Evolutionary conservation across 768 basidiomycete genomes (phyloP), one percentile per base, ranked within the genome.

Genomic region (Collybia sp.): DNA sequence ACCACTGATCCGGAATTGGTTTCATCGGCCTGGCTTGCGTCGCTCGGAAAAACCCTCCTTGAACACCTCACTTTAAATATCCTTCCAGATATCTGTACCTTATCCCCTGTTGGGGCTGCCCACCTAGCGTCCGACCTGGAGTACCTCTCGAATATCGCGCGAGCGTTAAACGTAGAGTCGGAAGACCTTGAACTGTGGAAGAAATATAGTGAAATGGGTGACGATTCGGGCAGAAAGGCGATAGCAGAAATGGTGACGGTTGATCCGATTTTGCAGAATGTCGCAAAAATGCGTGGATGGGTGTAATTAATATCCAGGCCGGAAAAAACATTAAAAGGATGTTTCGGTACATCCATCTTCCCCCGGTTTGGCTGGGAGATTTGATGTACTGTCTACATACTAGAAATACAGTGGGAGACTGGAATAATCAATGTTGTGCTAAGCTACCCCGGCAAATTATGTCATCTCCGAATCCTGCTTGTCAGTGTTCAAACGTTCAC

Each of bases 21-120:
- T 13, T 83, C 92, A 3, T 84, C 90, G 1, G 85, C 90, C 1
- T 98, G 95, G 94, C 80, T 98, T 10, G 79, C 86, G 30, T 93
- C 92, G 8, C 77, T 98, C n/a, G 88, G 91, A 0, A 82, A 88
- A 39, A 76, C 85, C 11, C 78, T 93, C 38, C 72, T 95, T 32
- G 71, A 78, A 2, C 78, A 93, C 59, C 70, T 99, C 39, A 88
- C 87, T 3, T 58, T 62, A 19, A 69, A 69, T 15, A 71, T 91
- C 30, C 74, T 99, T 1, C 92, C 94, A 12, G 69, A 71, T 25
- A 87, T 98, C 45, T 66, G 72, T 2, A 67, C 69, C 20, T 65
- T 98, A 40, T 78, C 82, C 2, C 52, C 61, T 9, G 67, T 75
- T 1, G 95, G 94, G 3, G 82, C 88, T 1, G 82, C 83, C 16